Evolutionary conservation across 169 alveolate species (phyloP).

Genomic region (Perkinsus chesapeaki): DNA sequence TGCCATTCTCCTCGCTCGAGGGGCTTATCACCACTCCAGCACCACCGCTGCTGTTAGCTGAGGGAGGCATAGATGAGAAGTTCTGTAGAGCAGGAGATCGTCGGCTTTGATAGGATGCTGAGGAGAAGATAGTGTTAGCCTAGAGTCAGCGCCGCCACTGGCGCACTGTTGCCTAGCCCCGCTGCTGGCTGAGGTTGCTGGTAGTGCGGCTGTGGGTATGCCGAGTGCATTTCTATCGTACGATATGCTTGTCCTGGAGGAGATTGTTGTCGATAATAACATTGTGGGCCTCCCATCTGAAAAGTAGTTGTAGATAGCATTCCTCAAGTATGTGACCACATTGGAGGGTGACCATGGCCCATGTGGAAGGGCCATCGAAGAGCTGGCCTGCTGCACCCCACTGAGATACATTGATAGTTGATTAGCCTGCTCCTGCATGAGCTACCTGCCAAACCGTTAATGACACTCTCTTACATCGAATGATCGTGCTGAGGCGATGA

Average conservation of each 20-base stretch:
- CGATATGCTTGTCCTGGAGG: not conserved
- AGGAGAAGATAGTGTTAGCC: not conserved
- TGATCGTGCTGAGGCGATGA: not conserved
- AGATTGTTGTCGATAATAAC: not conserved
- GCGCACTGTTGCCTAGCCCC: not conserved
- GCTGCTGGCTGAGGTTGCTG: not conserved
- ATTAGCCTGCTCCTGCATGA: not conserved
- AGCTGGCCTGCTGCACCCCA: not conserved
- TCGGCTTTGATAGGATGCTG: not conserved
- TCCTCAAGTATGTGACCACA: not conserved
- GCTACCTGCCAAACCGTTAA: not conserved
- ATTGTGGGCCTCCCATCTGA: not conserved
- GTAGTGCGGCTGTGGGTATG: not conserved
- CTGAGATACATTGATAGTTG: not conserved
- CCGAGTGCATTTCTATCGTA: not conserved
- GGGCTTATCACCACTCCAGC: not conserved
- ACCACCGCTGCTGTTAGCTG: not conserved
- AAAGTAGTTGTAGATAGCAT: not conserved
- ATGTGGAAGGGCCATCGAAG: not conserved
- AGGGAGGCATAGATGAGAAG: not conserved
- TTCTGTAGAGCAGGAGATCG: not conserved
- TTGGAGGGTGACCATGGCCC: not conserved
- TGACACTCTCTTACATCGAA: not conserved
- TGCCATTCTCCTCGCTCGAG: not conserved
- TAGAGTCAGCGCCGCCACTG: not conserved